These are phyloP conservation scores for Lactifluus pinguis DNA, from an alignment of 768 basidiomycete genomes.

Conservation along the genomic window DNA sequence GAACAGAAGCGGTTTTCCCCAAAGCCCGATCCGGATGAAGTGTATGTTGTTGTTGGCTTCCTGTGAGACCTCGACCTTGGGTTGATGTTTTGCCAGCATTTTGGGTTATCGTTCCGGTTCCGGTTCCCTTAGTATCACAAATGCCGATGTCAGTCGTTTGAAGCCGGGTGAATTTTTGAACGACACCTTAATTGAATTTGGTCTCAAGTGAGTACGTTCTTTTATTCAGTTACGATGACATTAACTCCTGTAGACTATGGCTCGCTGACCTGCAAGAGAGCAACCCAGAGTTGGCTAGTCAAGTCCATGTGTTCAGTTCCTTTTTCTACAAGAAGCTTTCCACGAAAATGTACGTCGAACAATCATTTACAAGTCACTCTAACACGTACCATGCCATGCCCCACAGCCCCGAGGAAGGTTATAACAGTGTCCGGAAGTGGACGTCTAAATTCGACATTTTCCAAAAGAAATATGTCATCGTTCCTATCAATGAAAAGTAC, in stretches of 20 bases:
- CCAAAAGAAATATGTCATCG: constrained; percentile 82
- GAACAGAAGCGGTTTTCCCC: constrained; percentile 6
- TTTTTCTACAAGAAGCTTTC: constrained; percentile 97
- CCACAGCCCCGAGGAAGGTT: constrained; percentile 50
- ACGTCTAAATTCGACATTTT: constrained; percentile 85
- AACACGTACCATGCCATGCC: not conserved
- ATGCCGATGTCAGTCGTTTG: constrained; percentile 66
- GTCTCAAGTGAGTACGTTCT: constrained; percentile 61
- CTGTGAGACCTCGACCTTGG: not conserved
- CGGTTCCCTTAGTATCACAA: constrained; percentile 75
- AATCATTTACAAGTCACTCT: not conserved
- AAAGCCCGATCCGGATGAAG: constrained; percentile 15
- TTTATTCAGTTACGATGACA: not conserved
- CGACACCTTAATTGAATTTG: constrained; percentile 94
- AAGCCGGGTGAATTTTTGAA: constrained; percentile 82
- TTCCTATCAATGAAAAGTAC: constrained; percentile 96
- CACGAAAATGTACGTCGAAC: constrained; percentile 43
- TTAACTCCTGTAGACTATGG: constrained; percentile 48
- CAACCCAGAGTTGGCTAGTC: constrained; percentile 54
- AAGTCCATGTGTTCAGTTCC: constrained; percentile 89
- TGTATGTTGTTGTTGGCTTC: constrained; percentile 2
- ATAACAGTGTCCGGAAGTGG: constrained; percentile 87
- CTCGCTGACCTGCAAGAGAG: constrained; percentile 44
- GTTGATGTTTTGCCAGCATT: constrained; percentile 38
- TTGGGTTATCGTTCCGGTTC: constrained; percentile 65